Base-by-base conservation (phyloP, 371 early-diverging fungal species). In the Vairimorpha apis region DNA sequence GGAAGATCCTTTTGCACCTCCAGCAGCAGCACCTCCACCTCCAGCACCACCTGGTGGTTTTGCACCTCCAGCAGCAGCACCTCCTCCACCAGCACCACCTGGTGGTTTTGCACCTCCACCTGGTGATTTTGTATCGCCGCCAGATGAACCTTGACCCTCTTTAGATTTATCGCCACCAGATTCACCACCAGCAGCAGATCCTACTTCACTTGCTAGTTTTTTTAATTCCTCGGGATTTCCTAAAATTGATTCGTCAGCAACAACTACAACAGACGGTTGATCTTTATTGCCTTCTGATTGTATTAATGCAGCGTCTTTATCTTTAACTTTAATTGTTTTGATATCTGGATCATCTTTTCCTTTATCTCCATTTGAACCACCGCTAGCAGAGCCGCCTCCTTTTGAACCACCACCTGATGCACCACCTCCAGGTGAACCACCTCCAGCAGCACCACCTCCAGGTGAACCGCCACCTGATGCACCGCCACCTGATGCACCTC, bases 291-390 rank as follows among this genome's bases (percentile, higher is more conserved):
- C 35, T n/a, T n/a, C n/a, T 12, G 37, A 14, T 53, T 53, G 21
- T 16, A 59, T 37, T 8, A 59, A 12, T 4, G n/a, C 38, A 1
- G 59, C 59, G 14, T 59, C 59, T 59, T 35, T 59, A 59, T 35
- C 59, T 59, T 59, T 30, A 10, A 59, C 59, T 37, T 59, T 30
- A 30, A 59, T 59, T 35, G 3, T 12, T 33, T 59, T 32, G 8
- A 59, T 23, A 12, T 2, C 2, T 2, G 16, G 12, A 10, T 12
- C 12, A 47, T 21, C 59, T 18, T 18, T 18, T 53, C 16, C 53
- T 47, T 47, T 47, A 12, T 47, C n/a, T 3, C n/a, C 47, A 14
- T 49, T 30, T 25, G 12, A 4, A 18, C 27, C 59, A 59, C 59
- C 37, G 10, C n/a, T 37, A 4, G 10, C 16, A 14, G 30, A 4